Evolutionary conservation across 73 alveolate species (phyloP).

Genomic region (Paramecium tetraurelia): DNA sequence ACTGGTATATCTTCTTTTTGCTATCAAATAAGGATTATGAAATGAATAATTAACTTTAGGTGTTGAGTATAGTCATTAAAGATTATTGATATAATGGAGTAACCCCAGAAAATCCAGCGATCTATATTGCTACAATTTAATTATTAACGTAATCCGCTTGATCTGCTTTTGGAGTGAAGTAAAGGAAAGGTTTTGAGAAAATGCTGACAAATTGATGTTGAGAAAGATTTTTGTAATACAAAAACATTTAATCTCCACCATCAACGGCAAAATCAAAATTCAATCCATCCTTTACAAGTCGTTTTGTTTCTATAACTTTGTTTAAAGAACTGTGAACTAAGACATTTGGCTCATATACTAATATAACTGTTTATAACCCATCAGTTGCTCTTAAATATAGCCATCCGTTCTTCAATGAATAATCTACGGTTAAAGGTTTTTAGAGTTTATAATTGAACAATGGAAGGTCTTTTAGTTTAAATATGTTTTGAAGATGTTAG

Average conservation of each 20-base stretch:
- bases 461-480: neutral
- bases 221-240: neutral
- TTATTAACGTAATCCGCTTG: neutral
- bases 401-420: neutral
- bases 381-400: neutral
- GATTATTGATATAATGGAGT: neutral
- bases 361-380: neutral
- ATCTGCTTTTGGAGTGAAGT: neutral
- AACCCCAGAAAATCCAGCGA: neutral
- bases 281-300: neutral
- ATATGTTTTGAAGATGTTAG: neutral
- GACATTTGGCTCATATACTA: neutral
- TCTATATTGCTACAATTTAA: neutral
- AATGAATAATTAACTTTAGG: neutral
- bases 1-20: neutral
- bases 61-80: neutral
- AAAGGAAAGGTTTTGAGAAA: neutral
- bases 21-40: neutral
- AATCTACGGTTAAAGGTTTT: neutral
- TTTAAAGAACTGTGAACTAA: neutral
- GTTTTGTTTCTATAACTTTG: neutral
- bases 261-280: neutral
- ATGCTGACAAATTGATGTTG: neutral
- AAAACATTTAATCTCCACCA: neutral
- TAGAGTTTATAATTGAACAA: neutral